Evolutionary conservation across 306 rosid species (phyloP), one percentile per base, ranked within the genome.

Genomic region (Sicyos baderoa): DNA sequence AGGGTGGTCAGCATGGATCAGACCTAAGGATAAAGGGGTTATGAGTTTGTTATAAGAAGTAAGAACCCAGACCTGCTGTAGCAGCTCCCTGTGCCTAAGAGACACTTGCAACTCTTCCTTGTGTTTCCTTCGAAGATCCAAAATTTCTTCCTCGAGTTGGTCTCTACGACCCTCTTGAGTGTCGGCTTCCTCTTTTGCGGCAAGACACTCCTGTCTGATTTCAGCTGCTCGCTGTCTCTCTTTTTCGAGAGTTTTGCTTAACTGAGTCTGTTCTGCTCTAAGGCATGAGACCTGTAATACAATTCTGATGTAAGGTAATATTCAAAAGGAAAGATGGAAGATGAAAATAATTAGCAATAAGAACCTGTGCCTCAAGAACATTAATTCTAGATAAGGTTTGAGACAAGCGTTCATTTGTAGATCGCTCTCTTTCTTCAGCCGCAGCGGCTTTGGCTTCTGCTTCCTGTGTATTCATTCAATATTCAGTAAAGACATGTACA

Each of bases 301-400:
- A 74, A 59, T 35, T 59, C 80, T 60, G 17, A 62, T 47, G 70
- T 78, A 66, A 83, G 81, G 83, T 81, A 48, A 15, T 67, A 48
- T 47, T 23, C 19, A n/a, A 67, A 45, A 67, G 21, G 16, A 6
- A 48, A 48, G 54, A 21, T 23, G 71, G 54, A 70, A 72, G 49
- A 79, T 70, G 56, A 74, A 53, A 72, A 54, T 16, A 17, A 78
- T 25, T 74, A 80, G 75, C 16, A 76, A 80, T 50, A 76, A 73
- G 62, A 76, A 94, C 99, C 99, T 94, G 99, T 66, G 97, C 99
- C 87, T 94, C 99, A 50, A 94, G 99, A 83, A 94, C 99, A 79
- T 94, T 94, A 58, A 90, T 84, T 78, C 97, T 87, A 73, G 99
- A 94, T 79, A 94, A 79, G 75, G 97, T 94, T 74, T 94, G 99